Evolutionary conservation across 148 eudicot genomes (phyloP).

Genomic region (Drosera capensis): DNA sequence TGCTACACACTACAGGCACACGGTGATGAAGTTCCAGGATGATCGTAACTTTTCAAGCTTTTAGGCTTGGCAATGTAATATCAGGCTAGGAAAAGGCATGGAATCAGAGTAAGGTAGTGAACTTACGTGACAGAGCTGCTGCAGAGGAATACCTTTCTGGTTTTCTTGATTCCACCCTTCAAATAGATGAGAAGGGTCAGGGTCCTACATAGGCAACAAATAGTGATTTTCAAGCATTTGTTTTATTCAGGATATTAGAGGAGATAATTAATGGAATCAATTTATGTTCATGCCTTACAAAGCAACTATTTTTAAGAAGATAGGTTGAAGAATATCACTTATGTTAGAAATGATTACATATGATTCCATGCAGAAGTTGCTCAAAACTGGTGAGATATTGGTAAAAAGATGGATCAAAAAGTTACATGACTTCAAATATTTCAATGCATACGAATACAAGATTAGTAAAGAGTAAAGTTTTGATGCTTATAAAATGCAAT

Average conservation of each 20-base stretch:
- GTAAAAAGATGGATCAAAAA: no score
- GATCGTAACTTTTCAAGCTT: neutral
- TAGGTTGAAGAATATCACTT: no score
- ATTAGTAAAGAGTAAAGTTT: no score
- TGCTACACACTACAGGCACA: constrained; percentile 3
- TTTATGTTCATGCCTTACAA: neutral
- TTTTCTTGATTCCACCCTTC: constrained; percentile 96
- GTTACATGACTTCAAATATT: no score
- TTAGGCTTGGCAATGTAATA: neutral
- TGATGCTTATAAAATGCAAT: no score
- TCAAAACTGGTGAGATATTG: no score
- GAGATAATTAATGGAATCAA: neutral
- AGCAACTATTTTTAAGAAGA: no score
- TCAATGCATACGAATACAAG: no score
- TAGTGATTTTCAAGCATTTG: constrained; percentile 20
- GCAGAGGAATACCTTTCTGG: constrained; percentile 99
- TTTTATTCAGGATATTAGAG: neutral
- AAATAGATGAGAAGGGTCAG: constrained; percentile 60
- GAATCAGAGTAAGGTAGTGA: neutral
- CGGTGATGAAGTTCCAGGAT: neutral
- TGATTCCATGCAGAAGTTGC: no score
- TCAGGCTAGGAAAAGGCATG: neutral
- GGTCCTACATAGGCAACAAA: constrained; percentile 35
- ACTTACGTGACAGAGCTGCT: constrained; percentile 97
- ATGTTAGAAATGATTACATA: no score